Conservation (phyloP, 2,329 filamentous ascomycete genomes). For the Ascochyta koolunga region DNA sequence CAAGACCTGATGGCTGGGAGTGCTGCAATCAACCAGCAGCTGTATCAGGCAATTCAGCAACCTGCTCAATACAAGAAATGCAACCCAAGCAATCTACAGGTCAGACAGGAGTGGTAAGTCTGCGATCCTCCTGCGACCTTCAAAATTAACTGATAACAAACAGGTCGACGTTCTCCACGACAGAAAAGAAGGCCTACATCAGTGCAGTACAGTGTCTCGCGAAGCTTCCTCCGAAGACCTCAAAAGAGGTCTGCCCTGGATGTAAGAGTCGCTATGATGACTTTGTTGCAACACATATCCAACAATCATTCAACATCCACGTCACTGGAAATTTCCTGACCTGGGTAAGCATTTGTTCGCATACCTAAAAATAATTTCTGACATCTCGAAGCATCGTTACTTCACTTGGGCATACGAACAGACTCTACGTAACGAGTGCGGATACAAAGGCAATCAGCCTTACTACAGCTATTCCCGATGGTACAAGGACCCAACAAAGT, state of each 20-base stretch:
- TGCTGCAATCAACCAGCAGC: slow-evolving; percentile 35
- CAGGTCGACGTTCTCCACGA: slow-evolving; percentile 7
- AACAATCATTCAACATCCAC: slow-evolving; percentile 44
- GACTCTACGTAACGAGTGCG: slow-evolving; percentile 51
- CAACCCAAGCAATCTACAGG: slow-evolving; percentile 46
- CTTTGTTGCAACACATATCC: slow-evolving; percentile 47
- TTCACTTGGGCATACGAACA: slow-evolving; percentile 43
- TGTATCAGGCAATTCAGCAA: slow-evolving; percentile 31
- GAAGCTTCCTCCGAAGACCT: slow-evolving; percentile 31
- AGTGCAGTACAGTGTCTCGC: slow-evolving; percentile 44
- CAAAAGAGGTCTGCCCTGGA: slow-evolving; percentile 35
- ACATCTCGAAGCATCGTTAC: no score
- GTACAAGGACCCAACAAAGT: slow-evolving; percentile 53
- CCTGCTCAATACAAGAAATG: slow-evolving; percentile 37
- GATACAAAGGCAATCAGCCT: slow-evolving; percentile 52
- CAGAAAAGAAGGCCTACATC: slow-evolving; percentile 46
- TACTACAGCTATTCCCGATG: slow-evolving; percentile 62
- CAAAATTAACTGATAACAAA: background rate
- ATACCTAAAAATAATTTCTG: no score
- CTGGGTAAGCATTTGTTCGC: slow-evolving; percentile 36
- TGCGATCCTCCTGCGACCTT: no score
- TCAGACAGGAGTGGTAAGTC: slow-evolving; percentile 53
- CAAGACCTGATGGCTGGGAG: slow-evolving; percentile 32
- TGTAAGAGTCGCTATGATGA: slow-evolving; percentile 45
- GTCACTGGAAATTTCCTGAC: slow-evolving; percentile 45